These are phyloP conservation scores for Trichosporon sp. DNA, from an alignment of 1,284 basidiomycete species.

Conservation along the genomic window DNA sequence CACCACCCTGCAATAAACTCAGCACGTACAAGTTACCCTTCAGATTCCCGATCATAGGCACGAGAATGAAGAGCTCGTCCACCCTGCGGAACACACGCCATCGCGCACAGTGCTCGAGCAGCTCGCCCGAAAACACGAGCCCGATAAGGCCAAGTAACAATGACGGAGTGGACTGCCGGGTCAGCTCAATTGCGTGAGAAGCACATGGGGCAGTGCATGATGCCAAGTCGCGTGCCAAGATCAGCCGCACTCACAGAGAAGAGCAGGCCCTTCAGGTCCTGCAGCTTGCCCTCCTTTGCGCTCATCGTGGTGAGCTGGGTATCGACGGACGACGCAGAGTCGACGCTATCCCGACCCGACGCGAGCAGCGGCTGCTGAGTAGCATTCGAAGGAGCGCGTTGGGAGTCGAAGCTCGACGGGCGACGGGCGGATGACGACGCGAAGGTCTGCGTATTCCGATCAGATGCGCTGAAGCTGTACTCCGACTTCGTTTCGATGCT, in stretches of 20 bases:
- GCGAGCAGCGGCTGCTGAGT: neutral
- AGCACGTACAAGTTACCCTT: slow-evolving; percentile 90
- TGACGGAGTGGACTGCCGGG: slow-evolving; percentile 50
- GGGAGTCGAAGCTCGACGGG: neutral
- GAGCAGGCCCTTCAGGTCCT: slow-evolving; percentile 34
- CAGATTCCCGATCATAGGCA: slow-evolving; percentile 88
- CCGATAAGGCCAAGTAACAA: slow-evolving; percentile 51
- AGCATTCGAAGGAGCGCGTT: neutral
- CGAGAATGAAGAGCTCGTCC: slow-evolving; percentile 94
- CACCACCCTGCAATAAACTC: neutral
- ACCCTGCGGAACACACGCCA: slow-evolving; percentile 86
- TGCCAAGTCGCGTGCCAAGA: neutral
- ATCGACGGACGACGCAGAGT: neutral
- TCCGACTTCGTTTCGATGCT: neutral
- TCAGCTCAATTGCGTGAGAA: slow-evolving; percentile 3
- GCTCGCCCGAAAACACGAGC: slow-evolving; percentile 78
- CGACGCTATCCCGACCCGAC: neutral
- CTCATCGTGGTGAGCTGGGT: slow-evolving; percentile 9
- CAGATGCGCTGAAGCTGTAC: neutral
- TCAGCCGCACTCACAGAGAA: slow-evolving; percentile 31
- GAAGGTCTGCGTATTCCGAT: neutral
- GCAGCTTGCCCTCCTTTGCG: slow-evolving; percentile 20
- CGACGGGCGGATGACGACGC: neutral
- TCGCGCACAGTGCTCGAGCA: slow-evolving; percentile 76
- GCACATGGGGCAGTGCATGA: neutral